phyloP scores from a whole-genome alignment of 257 asterid genomes.

The Plantago major region DNA sequence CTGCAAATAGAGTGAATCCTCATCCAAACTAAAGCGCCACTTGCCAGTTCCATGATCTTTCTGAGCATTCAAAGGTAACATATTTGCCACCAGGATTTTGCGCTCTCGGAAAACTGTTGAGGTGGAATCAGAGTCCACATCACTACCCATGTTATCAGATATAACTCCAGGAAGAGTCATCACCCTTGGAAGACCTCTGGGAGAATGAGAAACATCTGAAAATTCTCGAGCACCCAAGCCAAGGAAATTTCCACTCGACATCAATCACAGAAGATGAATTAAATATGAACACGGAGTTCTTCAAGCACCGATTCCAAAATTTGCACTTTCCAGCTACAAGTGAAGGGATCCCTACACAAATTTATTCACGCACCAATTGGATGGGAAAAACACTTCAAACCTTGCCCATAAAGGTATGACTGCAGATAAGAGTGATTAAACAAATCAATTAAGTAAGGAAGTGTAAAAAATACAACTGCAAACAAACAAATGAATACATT shows the following conservation, averaged over 20 bases:
- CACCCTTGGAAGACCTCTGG: constrained; percentile 76
- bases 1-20: constrained; percentile 70
- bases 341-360: constrained; percentile 1
- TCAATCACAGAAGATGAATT: constrained; percentile 41
- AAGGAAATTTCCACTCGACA: constrained; percentile 56
- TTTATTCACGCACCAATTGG: constrained; percentile 22
- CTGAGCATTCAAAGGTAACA: constrained; percentile 70
- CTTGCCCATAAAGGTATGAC: constrained; percentile 5
- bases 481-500: no score
- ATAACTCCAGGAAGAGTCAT: constrained; percentile 74
- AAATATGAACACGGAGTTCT: constrained; percentile 14
- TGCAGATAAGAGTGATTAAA: not conserved
- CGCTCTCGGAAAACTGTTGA: constrained; percentile 49
- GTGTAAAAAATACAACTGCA: not conserved
- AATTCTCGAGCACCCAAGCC: constrained; percentile 63
- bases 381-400: constrained; percentile 7
- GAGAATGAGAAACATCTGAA: constrained; percentile 52
- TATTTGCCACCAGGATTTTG: constrained; percentile 73
- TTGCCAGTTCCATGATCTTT: constrained; percentile 52
- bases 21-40: constrained; percentile 67
- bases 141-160: constrained; percentile 56
- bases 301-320: not conserved
- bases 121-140: constrained; percentile 60
- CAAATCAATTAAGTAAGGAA: not conserved
- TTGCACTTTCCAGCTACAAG: constrained; percentile 21